A percentile compares a stretch with the other conserved stretches of the same genome.
Evolutionary conservation across 257 asterid species (phyloP).

Genomic region (Jacaranda copaia): DNA sequence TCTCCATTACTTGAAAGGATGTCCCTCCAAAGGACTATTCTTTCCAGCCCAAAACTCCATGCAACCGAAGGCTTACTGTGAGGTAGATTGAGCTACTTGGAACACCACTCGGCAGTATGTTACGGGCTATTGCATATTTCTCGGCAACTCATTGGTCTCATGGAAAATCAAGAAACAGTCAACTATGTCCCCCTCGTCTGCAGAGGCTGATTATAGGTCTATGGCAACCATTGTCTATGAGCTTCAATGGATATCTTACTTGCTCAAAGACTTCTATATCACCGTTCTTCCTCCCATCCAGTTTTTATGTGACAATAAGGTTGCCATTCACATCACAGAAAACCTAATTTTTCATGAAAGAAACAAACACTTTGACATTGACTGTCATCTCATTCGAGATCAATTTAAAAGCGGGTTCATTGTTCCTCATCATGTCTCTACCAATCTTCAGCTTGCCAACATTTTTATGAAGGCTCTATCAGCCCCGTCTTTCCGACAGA

Average conservation of each 20-base stretch:
- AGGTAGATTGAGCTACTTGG: neutral
- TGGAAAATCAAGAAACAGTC: conserved; percentile 6
- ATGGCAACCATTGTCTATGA: neutral
- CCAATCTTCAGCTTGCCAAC: neutral
- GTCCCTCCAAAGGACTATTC: neutral
- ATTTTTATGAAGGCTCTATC: neutral
- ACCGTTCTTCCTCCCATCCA: neutral
- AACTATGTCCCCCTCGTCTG: neutral
- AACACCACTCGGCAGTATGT: neutral
- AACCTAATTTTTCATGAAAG: neutral
- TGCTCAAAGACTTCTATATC: neutral
- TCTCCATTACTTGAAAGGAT: neutral
- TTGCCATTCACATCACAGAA: neutral
- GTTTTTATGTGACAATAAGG: neutral
- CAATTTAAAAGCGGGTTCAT: no score
- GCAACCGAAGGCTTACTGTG: neutral
- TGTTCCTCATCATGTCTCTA: neutral
- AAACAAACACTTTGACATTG: neutral
- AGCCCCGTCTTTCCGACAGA: neutral
- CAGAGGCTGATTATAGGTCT: neutral
- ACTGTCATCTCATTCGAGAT: neutral
- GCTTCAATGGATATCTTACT: neutral
- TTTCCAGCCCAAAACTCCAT: neutral
- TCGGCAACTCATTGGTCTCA: neutral
- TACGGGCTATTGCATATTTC: neutral